Percentiles rank a stretch among this genome's conserved stretches.
These are phyloP conservation scores for Solanum chiquidenum DNA, from an alignment of 257 asterid genomes.

Conservation along the genomic window DNA sequence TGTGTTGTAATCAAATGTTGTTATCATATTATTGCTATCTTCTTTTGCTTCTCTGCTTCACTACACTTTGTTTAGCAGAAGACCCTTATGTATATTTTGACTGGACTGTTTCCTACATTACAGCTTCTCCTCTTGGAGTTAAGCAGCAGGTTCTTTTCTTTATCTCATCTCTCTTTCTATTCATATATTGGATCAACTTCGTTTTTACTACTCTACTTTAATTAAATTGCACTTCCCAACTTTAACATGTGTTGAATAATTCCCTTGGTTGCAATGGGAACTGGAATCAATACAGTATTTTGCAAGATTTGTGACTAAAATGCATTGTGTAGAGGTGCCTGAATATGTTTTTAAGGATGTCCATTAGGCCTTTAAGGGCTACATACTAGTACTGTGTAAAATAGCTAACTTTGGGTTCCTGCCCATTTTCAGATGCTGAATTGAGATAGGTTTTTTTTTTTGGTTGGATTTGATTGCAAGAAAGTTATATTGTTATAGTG, in stretches of 20 bases:
- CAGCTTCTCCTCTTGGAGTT: slow-evolving; percentile 82
- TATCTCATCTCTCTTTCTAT: not conserved
- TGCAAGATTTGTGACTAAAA: not conserved
- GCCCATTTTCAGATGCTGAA: not conserved
- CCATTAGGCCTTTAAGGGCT: not conserved
- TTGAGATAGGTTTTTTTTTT: not conserved
- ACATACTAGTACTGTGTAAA: not conserved
- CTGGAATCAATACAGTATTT: not conserved
- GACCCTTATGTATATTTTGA: slow-evolving; percentile 72
- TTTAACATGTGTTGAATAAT: not conserved
- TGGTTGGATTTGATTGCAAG: not conserved
- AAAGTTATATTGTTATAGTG: not conserved
- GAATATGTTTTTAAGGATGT: not conserved
- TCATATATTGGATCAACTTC: not conserved
- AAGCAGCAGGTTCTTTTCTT: slow-evolving; percentile 54
- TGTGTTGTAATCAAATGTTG: slow-evolving; percentile 35
- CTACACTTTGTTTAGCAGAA: slow-evolving; percentile 30
- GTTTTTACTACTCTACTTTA: not conserved
- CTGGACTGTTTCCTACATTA: slow-evolving; percentile 76
- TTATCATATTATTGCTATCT: slow-evolving; percentile 13
- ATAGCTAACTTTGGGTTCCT: not conserved
- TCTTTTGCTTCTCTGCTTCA: slow-evolving; percentile 27
- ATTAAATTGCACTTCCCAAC: not conserved
- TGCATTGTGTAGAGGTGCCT: not conserved
- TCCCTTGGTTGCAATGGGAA: not conserved